phyloP scores from a whole-genome alignment of 176 grass and related monocot species.

The Phoenix roebelenii region DNA sequence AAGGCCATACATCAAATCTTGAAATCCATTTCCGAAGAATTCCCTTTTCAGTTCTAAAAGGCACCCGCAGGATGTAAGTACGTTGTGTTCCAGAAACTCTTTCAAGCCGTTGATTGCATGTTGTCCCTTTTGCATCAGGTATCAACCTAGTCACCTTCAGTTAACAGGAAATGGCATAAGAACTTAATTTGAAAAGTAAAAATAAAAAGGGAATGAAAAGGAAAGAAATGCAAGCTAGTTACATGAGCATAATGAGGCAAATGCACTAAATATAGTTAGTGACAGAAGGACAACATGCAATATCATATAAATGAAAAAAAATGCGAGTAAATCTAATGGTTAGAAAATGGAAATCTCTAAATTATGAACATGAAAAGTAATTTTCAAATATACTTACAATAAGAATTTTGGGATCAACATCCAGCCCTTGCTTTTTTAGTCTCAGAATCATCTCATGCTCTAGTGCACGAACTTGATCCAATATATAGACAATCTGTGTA shows the following conservation, averaged over 20 bases:
- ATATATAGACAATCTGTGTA: slow-evolving; percentile 79
- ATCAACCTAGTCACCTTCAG: slow-evolving; percentile 83
- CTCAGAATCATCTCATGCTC: slow-evolving; percentile 92
- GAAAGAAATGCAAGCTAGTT: neutral
- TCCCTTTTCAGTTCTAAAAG: slow-evolving; percentile 72
- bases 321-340: no score
- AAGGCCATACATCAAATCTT: slow-evolving; percentile 96
- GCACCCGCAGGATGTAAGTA: slow-evolving; percentile 68
- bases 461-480: slow-evolving; percentile 91
- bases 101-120: slow-evolving; percentile 83
- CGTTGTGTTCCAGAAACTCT: slow-evolving; percentile 76
- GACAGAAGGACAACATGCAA: no score
- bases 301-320: no score
- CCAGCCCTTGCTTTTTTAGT: slow-evolving; percentile 75
- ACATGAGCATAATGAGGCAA: no score
- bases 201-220: slow-evolving; percentile 3
- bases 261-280: no score
- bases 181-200: neutral
- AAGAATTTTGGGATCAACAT: slow-evolving; percentile 84
- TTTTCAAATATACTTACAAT: slow-evolving; percentile 47
- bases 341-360: no score
- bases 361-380: neutral
- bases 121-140: slow-evolving; percentile 92
- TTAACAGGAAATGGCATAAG: slow-evolving; percentile 1
- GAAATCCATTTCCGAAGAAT: slow-evolving; percentile 90